Base-by-base conservation (phyloP, 2,329 filamentous ascomycete genomes). In the Cylindrodendrum hubeiense region DNA sequence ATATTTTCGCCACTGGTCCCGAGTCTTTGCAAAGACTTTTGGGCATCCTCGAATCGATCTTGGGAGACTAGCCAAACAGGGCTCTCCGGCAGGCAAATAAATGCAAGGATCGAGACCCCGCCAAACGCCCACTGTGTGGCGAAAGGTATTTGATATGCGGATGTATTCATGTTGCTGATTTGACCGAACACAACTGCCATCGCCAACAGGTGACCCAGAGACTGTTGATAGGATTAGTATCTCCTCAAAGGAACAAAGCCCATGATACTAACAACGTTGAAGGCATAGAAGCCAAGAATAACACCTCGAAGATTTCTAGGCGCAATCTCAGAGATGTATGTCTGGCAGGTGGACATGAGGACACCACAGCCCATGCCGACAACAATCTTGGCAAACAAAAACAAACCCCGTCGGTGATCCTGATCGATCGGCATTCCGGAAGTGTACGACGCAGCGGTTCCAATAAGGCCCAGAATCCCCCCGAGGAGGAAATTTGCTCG, bases 101-200 rank as follows among this genome's bases (percentile, higher is more conserved):
- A 33, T 6, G 39, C 47, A 24, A 60, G 9, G 15, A 46, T 7
- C 8, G 57, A 46, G 12, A 44, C 2, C 2, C 47, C 47, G 7
- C 47, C 46, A 53, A 53, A 53, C 9, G 39, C 57, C 49, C 57
- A 60, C 39, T 60, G 49, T 5, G 57, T 33, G n/a, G 47, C 49
- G 21, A 60, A 60, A 5, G 57, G 47, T 34, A 53, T 46, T 26
- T 53, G 37, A 22, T 52, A 53, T 19, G 57, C 28, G 8, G n/a
- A 15, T 4, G 57, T 22, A 5, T 15, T 41, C 34, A 26, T 13
- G n/a, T 60, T 47, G 19, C 21, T 13, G 15, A 44, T 37, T 15
- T 53, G 37, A 21, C n/a, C 26, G 13, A 53, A 53, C 2, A 53
- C 57, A n/a, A 60, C 50, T 1, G 39, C 34, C 28, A 60, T 60